Conservation (phyloP, 2,329 filamentous ascomycete species). For the Colletotrichum kahawae region DNA sequence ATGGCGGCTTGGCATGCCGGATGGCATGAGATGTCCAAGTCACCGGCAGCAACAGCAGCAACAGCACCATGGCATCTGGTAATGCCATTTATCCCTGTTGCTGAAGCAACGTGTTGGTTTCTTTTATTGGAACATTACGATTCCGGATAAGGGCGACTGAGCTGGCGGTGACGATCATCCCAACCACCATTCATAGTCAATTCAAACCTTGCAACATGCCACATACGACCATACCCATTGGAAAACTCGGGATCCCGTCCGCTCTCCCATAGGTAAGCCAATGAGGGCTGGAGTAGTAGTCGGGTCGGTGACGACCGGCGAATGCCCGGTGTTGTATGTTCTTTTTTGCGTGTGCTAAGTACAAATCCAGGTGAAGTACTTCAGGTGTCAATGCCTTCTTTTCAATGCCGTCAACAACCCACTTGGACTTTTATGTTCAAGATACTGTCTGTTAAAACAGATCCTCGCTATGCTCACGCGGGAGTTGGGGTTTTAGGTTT, state of each 20-base stretch:
- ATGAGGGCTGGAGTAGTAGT: too few relatives aligned
- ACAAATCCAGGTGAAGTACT: too few relatives aligned
- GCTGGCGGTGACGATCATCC: fast-evolving
- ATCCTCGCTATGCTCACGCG: fast-evolving
- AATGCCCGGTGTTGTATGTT: neutral
- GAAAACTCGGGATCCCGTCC: neutral
- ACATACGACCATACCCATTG: neutral
- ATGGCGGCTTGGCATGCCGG: neutral
- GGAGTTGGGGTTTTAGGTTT: neutral
- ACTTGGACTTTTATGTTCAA: neutral
- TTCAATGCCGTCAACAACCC: neutral
- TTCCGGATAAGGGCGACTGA: neutral
- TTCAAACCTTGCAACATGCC: fast-evolving
- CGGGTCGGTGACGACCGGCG: too few relatives aligned
- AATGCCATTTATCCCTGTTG: too few relatives aligned
- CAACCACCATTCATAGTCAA: neutral
- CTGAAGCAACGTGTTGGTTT: neutral
- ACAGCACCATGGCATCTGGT: neutral
- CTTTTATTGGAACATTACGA: neutral
- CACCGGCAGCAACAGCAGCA: neutral
- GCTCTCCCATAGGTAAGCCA: neutral
- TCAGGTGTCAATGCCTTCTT: neutral
- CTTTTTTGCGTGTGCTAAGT: neutral
- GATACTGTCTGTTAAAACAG: neutral
- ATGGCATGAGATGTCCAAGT: neutral